Evolutionary conservation across 306 rosid genomes (phyloP).

Genomic region (Pachyrhizus erosus): DNA sequence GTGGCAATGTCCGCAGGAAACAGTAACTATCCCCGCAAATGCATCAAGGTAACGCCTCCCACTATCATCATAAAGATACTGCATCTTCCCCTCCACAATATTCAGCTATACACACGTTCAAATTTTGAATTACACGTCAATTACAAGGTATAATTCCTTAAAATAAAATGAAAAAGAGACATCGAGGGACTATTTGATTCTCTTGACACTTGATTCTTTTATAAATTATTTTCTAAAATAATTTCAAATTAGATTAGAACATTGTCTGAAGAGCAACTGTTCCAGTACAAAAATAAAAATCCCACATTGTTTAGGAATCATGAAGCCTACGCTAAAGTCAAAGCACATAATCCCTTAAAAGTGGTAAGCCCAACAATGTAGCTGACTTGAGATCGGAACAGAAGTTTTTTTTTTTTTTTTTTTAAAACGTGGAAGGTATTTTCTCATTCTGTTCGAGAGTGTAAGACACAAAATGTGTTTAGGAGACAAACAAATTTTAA

Average conservation of each 20-base stretch:
- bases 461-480: neutral
- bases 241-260: no score
- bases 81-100: slow-evolving; percentile 97
- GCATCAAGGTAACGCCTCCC: slow-evolving; percentile 97
- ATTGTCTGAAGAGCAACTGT: no score
- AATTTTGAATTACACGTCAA: slow-evolving; percentile 36
- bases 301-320: neutral
- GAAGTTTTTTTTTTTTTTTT: no score
- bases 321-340: no score
- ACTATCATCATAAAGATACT: slow-evolving; percentile 81
- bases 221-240: neutral
- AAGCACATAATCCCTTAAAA: no score
- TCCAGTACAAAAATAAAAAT: neutral
- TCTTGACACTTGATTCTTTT: neutral
- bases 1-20: slow-evolving; percentile 96
- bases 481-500: neutral
- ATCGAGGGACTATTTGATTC: neutral
- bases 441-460: neutral
- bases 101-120: slow-evolving; percentile 58
- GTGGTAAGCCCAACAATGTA: no score
- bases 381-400: neutral
- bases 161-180: neutral
- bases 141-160: neutral
- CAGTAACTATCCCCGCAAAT: slow-evolving; percentile 96
- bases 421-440: no score